Base-by-base conservation (phyloP, 2,329 filamentous ascomycete genomes). In the Didymella glomerata region DNA sequence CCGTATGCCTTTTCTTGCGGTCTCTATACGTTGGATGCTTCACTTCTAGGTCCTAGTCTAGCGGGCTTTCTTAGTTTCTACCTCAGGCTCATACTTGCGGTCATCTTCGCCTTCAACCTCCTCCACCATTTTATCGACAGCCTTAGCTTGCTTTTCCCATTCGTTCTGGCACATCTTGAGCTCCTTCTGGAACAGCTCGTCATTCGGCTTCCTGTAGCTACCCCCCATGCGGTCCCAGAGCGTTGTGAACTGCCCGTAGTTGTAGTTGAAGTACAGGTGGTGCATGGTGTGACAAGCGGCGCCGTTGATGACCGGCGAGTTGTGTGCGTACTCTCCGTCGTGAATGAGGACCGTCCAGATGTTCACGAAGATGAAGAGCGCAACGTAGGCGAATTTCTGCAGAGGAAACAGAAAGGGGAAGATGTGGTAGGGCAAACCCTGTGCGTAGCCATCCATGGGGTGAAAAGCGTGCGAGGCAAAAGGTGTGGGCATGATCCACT, bases 401-500 rank as follows among this genome's bases (percentile, higher is more conserved):
- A 98, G 85, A 0, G 94, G 94, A 79, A 97, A 95, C 70, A 97
- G 77, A 80, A 97, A 92, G 4, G 93, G 92, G 81, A 94, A 97
- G 67, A 97, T 70, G 80, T 98, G 94, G 81, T 98, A 98, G 0
- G 94, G 94, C 46, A 96, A 76, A 61, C 90, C 91, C 82, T 98
- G 94, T 11, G 88, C 85, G 80, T 90, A 97, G 73, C 94, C 94
- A 74, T 98, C 94, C 51, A 97, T 77, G 1, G 94, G 93, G 82
- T 98, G 93, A 85, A 98, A 98, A 57, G 94, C 94, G 75, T 97
- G 91, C 68, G 90, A 93, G 41, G 94, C 93, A 77, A 87, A 97
- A 0, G 94, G 94, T 3, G 92, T 96, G 3, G 94, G 94, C 92
- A 97, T 96, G 80, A 98, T 97, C 94, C 94, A 98, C 83, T 97